phyloP scores from a whole-genome alignment of 1,284 basidiomycete species.

The Moesziomyces globuligerus region DNA sequence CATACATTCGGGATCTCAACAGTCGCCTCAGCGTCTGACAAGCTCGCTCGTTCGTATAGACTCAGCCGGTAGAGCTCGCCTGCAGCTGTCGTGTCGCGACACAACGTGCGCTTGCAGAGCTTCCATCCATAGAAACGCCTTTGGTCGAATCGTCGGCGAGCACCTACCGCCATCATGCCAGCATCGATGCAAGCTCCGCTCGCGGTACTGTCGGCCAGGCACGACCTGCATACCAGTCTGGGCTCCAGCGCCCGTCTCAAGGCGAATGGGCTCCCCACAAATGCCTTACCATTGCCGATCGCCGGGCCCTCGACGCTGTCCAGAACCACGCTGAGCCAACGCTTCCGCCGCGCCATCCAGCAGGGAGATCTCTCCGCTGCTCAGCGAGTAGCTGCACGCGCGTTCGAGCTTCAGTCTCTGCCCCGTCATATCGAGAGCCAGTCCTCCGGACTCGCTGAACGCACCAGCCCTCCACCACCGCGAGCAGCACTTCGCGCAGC shows the following conservation, averaged over 20 bases:
- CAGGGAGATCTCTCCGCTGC: conserved; percentile 44
- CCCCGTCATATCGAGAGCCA: neutral
- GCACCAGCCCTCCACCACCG: conserved; percentile 3
- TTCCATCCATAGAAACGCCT: neutral
- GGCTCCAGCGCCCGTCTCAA: neutral
- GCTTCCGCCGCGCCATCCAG: conserved; percentile 52
- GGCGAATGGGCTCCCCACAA: neutral
- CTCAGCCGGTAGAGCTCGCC: no score
- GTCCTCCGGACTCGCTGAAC: neutral
- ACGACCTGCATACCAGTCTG: neutral
- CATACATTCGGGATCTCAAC: no score
- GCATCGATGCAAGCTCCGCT: neutral
- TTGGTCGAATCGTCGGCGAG: neutral
- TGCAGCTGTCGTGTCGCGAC: no score
- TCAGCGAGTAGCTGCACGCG: conserved; percentile 33
- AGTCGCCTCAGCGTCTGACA: no score
- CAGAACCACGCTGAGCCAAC: conserved; percentile 46
- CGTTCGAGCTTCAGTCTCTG: conserved; percentile 25
- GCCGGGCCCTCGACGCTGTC: conserved; percentile 9
- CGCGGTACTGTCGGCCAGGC: neutral
- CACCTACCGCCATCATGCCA: neutral
- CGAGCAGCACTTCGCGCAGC: conserved; percentile 34
- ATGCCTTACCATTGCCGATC: neutral
- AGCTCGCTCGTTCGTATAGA: no score
- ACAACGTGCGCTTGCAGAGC: no score